phyloP scores from a whole-genome alignment of 192 early-diverging fungal species.

The Ambispora gerdemannii region DNA sequence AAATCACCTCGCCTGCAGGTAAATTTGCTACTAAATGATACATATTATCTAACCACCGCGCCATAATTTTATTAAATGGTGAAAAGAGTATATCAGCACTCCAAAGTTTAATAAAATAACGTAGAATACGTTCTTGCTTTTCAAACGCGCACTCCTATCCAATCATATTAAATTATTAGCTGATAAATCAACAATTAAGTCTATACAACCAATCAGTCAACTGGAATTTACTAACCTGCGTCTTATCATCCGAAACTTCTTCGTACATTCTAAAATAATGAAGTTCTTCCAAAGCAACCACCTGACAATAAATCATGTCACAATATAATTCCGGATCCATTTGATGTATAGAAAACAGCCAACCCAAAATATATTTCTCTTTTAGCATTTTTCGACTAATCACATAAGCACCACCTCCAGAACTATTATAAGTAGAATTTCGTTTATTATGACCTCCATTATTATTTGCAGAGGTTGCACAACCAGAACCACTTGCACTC shows the following conservation, averaged over 20 bases:
- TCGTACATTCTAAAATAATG: too few relatives aligned
- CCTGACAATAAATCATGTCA: slow-evolving; percentile 41
- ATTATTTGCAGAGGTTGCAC: not conserved
- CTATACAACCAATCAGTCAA: too few relatives aligned
- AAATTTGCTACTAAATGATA: slow-evolving; percentile 11
- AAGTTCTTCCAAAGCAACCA: slow-evolving; percentile 42
- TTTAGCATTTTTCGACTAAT: slow-evolving; percentile 42
- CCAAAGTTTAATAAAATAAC: slow-evolving; percentile 45
- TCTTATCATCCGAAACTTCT: too few relatives aligned
- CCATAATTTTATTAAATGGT: slow-evolving; percentile 39
- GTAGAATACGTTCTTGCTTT: slow-evolving; percentile 41
- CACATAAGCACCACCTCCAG: slow-evolving; percentile 44
- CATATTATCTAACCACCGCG: slow-evolving; percentile 46
- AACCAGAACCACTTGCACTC: too few relatives aligned
- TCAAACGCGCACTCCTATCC: slow-evolving; percentile 37
- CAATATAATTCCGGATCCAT: slow-evolving; percentile 40
- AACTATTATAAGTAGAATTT: not conserved
- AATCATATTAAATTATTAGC: too few relatives aligned
- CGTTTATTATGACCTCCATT: not conserved
- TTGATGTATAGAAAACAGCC: slow-evolving; percentile 47
- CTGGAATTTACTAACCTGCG: too few relatives aligned
- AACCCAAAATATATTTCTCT: slow-evolving; percentile 48
- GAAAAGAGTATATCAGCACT: slow-evolving; percentile 44
- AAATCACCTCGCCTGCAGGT: slow-evolving; percentile 1
- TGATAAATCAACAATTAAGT: too few relatives aligned